A percentile compares a stretch with the other conserved stretches of the same genome.
Conservation (phyloP, 1,284 basidiomycete species). For the Cutaneotrichosporon spelunceum region DNA sequence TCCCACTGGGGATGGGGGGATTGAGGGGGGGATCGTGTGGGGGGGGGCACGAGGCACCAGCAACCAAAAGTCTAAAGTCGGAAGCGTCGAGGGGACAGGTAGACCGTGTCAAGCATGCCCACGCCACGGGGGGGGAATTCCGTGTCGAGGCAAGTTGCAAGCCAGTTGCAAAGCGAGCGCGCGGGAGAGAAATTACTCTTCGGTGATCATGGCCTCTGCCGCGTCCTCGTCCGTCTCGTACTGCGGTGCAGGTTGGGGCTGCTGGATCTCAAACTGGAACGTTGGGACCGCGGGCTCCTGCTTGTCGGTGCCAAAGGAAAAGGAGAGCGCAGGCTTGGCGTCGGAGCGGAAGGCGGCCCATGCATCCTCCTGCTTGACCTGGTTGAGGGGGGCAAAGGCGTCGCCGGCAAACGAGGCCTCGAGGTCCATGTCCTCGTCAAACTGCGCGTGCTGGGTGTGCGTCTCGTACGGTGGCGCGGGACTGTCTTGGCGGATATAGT, state of each 20-base stretch:
- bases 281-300: neutral
- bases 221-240: conserved; percentile 7
- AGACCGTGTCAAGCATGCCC: too few relatives aligned
- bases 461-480: conserved; percentile 2
- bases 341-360: neutral
- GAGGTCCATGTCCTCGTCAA: conserved; percentile 13
- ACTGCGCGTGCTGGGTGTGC: neutral
- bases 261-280: conserved; percentile 4
- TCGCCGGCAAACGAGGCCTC: conserved; percentile 24
- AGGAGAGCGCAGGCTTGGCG: neutral
- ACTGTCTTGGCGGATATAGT: conserved; percentile 3
- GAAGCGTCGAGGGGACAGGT: too few relatives aligned
- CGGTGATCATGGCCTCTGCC: conserved; percentile 7
- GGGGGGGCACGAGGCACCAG: neutral
- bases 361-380: neutral
- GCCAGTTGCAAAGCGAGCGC: neutral
- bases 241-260: neutral
- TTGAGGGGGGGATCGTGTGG: neutral
- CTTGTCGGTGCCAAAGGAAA: neutral
- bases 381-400: conserved; percentile 16
- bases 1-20: neutral
- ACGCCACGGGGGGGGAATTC: neutral
- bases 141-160: too few relatives aligned
- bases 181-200: neutral
- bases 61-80: too few relatives aligned